These are phyloP conservation scores for Magnaporthiopsis rhizophila DNA, from an alignment of 2,329 filamentous ascomycete species.

Conservation along the genomic window DNA sequence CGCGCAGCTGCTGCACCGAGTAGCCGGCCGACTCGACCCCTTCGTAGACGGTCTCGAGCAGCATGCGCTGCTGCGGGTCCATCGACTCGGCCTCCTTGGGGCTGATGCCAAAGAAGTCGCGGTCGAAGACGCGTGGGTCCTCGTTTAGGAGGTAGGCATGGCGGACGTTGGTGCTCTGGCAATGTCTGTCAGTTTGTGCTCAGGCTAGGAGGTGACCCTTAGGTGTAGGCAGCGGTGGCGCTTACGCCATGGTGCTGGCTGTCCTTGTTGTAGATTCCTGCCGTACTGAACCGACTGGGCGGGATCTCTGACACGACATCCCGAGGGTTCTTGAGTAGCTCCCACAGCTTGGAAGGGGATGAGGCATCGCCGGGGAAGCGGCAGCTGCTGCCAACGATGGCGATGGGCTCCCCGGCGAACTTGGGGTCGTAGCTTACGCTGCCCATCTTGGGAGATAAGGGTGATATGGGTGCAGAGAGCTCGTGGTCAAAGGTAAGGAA, in stretches of 20 bases:
- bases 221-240: no score
- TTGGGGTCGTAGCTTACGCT: no score
- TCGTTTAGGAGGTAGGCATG: conserved; percentile 3
- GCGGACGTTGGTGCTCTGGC: conserved; percentile 12
- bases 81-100: conserved; percentile 36
- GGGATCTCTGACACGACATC: conserved; percentile 5
- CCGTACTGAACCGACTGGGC: background rate
- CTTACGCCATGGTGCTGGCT: conserved; percentile 12
- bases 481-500: no score
- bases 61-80: conserved; percentile 31
- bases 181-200: no score
- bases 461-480: no score
- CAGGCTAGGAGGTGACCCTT: no score
- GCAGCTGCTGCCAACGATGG: conserved; percentile 13
- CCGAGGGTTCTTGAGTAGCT: conserved; percentile 1
- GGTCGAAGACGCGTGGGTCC: conserved; percentile 39
- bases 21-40: conserved; percentile 21
- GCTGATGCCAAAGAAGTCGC: conserved; percentile 62
- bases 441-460: no score
- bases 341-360: conserved; percentile 13
- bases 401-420: conserved; percentile 10
- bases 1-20: conserved; percentile 13
- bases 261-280: conserved; percentile 7
- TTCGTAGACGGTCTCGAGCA: conserved; percentile 33
- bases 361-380: conserved; percentile 12